These are phyloP conservation scores for Pelargonium fulgidum DNA, from an alignment of 441 rosid species.

Conservation along the genomic window DNA sequence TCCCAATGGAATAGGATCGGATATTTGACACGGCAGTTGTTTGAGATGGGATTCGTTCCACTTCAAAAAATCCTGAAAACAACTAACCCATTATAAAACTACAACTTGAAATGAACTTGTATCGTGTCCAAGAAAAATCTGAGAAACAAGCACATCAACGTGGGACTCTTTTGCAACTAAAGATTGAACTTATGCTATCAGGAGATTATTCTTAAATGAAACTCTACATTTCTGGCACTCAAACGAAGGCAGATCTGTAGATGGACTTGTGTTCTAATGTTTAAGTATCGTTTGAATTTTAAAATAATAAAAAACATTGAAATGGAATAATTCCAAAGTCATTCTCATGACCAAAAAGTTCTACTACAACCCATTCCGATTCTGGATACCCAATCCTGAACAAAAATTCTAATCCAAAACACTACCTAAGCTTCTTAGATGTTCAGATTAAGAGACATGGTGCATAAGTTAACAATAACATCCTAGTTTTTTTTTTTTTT, in stretches of 20 bases:
- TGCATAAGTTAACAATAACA: neutral
- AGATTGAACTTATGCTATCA: neutral
- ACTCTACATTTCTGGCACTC: neutral
- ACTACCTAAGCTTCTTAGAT: neutral
- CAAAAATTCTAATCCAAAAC: too few relatives aligned
- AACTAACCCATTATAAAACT: slow-evolving; percentile 18
- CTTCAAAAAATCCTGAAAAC: slow-evolving; percentile 58
- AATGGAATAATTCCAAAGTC: too few relatives aligned
- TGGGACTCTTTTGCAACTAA: neutral
- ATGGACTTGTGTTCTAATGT: neutral
- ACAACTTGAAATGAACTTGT: neutral
- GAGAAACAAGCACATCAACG: neutral
- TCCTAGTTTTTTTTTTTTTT: neutral
- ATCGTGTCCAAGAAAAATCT: neutral
- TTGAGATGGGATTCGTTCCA: slow-evolving; percentile 55
- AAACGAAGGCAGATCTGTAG: neutral
- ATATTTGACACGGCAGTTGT: slow-evolving; percentile 60
- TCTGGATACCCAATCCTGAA: too few relatives aligned
- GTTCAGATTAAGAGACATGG: neutral
- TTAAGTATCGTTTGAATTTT: neutral
- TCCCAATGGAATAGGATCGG: slow-evolving; percentile 73
- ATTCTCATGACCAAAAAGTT: too few relatives aligned
- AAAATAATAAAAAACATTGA: too few relatives aligned
- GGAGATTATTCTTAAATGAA: slow-evolving; percentile 4
- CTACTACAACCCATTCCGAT: too few relatives aligned